Conservation (phyloP, 345 rosid species). For the Anastatica hierochuntica region DNA sequence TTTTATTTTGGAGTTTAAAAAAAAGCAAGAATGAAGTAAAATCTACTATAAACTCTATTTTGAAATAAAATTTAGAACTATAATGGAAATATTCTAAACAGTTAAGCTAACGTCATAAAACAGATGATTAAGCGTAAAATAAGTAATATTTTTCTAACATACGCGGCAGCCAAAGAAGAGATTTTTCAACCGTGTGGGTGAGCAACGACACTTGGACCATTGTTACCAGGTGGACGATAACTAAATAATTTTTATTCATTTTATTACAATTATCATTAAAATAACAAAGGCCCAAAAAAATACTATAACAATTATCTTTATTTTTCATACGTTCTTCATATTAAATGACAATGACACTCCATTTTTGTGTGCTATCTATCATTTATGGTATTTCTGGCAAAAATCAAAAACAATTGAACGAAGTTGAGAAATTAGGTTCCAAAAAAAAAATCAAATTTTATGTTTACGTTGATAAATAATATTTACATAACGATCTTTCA, state of each 20-base stretch:
- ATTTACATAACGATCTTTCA: constrained; percentile 9
- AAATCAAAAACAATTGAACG: no score
- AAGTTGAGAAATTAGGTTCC: background rate
- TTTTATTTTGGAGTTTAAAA: no score
- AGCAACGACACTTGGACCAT: constrained; percentile 20
- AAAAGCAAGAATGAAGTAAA: no score
- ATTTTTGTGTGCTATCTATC: no score
- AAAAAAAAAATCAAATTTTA: background rate
- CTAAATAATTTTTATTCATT: background rate
- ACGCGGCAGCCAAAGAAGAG: constrained; percentile 23
- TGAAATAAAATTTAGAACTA: no score
- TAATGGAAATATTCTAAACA: background rate
- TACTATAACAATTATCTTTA: no score
- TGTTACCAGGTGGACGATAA: background rate
- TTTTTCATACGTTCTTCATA: no score
- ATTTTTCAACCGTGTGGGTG: constrained; percentile 3
- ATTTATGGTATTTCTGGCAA: no score
- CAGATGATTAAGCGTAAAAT: constrained; percentile 16
- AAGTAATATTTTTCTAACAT: constrained; percentile 9
- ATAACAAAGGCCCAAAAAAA: no score
- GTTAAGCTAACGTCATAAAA: background rate
- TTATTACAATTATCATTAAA: no score
- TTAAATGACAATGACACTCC: no score
- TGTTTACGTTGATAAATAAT: background rate
- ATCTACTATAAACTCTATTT: no score